A percentile compares a stretch with the other conserved stretches of the same genome.
Conservation (phyloP, 2,329 filamentous ascomycete species). For the Byssoonygena ceratinophila region DNA sequence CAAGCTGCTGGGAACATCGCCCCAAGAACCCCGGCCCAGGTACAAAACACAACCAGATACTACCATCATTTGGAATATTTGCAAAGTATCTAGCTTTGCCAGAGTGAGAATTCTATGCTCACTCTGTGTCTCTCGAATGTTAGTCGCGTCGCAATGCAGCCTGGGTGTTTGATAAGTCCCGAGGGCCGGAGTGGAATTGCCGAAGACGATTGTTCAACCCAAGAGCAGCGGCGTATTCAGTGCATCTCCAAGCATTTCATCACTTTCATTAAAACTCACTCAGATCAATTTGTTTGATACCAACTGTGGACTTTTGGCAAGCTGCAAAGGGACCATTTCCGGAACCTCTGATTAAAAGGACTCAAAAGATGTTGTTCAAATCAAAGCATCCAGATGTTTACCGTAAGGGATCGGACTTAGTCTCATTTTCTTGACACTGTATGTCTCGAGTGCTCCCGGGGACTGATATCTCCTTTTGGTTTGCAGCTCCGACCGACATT, state of each 20-base stretch:
- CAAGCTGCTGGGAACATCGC: too few species aligned
- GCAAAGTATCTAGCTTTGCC: too few species aligned
- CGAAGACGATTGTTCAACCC: background rate
- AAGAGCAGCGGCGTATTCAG: background rate
- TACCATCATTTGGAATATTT: too few species aligned
- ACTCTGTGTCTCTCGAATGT: background rate
- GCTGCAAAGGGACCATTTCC: too few species aligned
- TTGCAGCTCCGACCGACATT: slow-evolving; percentile 43
- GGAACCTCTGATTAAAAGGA: too few species aligned
- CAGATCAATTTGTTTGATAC: too few species aligned
- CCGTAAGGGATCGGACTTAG: background rate
- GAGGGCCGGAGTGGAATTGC: background rate
- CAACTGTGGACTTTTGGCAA: too few species aligned
- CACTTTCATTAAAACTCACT: too few species aligned
- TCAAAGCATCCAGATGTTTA: slow-evolving; percentile 6
- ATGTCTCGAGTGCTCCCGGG: background rate
- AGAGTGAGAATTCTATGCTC: too few species aligned
- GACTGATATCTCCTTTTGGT: background rate
- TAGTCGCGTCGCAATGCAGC: background rate
- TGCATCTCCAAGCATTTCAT: background rate
- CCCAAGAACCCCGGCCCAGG: too few species aligned
- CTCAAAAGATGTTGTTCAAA: slow-evolving; percentile 10
- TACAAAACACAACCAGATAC: too few species aligned
- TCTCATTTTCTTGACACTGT: background rate
- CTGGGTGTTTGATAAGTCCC: background rate